phyloP scores from a whole-genome alignment of 495 filamentous ascomycete genomes.

The Trichocladium uniseriatum region DNA sequence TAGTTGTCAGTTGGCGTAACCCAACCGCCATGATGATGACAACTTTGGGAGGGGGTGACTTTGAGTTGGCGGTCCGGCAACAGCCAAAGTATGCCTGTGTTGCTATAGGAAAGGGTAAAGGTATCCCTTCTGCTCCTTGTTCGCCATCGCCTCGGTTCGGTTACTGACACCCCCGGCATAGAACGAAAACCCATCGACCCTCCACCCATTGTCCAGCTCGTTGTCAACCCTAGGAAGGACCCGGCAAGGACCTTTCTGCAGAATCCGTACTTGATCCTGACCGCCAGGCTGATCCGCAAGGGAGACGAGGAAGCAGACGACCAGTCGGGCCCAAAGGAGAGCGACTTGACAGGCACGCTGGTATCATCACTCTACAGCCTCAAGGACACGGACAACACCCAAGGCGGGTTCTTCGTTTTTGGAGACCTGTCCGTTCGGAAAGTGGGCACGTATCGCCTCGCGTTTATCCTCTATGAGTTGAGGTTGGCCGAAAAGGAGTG shows the following conservation, averaged over 20 bases:
- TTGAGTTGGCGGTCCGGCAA: constrained; percentile 53
- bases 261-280: constrained; percentile 52
- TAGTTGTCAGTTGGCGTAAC: neutral
- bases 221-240: constrained; percentile 59
- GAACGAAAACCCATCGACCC: constrained; percentile 94
- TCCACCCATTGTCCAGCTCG: constrained; percentile 82
- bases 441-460: constrained; percentile 68
- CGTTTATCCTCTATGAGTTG: constrained; percentile 85
- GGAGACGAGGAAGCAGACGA: constrained; percentile 43
- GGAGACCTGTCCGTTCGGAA: constrained; percentile 81
- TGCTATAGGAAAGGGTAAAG: constrained; percentile 64
- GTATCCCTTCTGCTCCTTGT: constrained; percentile 21
- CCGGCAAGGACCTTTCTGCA: constrained; percentile 68
- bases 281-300: constrained; percentile 50
- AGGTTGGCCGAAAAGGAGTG: constrained; percentile 52
- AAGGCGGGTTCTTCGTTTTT: constrained; percentile 97
- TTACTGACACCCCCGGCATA: constrained; percentile 28
- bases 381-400: constrained; percentile 84
- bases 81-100: constrained; percentile 58
- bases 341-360: constrained; percentile 54
- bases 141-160: neutral
- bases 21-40: constrained; percentile 7
- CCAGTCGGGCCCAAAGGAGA: constrained; percentile 42
- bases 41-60: constrained; percentile 10
- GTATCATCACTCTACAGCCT: constrained; percentile 89